Evolutionary conservation across 768 basidiomycete species (phyloP).

Genomic region (Lactarius evosmus): DNA sequence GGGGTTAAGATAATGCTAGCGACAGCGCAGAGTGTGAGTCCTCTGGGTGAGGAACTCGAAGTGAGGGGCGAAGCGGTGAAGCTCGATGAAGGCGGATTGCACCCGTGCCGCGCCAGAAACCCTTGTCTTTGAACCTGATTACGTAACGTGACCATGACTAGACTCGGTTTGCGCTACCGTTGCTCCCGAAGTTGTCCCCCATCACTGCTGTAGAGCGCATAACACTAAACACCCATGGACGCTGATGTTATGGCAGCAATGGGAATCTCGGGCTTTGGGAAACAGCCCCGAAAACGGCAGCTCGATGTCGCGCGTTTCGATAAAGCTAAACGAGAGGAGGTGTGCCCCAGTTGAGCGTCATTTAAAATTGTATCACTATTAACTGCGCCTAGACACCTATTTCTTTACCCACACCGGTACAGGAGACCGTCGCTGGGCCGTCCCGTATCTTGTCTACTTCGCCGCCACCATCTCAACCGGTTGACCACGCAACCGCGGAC

Average conservation of each 20-base stretch:
- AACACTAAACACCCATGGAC: slow-evolving; percentile 38
- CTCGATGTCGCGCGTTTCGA: slow-evolving; percentile 78
- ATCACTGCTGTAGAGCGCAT: neutral
- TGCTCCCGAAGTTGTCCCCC: neutral
- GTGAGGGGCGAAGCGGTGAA: neutral
- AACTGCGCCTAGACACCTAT: slow-evolving; percentile 12
- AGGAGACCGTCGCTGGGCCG: slow-evolving; percentile 33
- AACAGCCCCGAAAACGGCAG: slow-evolving; percentile 58
- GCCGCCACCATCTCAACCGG: slow-evolving; percentile 13
- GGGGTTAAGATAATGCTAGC: neutral
- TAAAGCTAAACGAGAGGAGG: slow-evolving; percentile 61
- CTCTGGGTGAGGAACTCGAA: neutral
- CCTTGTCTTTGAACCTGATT: slow-evolving; percentile 23
- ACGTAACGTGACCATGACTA: slow-evolving; percentile 5
- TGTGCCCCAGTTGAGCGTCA: slow-evolving; percentile 19
- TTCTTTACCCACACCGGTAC: slow-evolving; percentile 7
- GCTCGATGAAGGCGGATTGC: neutral
- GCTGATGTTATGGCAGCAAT: slow-evolving; percentile 76
- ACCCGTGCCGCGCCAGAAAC: neutral
- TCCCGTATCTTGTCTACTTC: slow-evolving; percentile 28
- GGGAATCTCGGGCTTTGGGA: slow-evolving; percentile 84
- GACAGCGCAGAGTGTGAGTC: neutral
- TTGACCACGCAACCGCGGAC: neutral
- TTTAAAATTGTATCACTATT: neutral
- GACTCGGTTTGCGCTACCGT: neutral